phyloP scores from a whole-genome alignment of 2,329 filamentous ascomycete genomes.

The Ceratocystiopsis brevicomis region DNA sequence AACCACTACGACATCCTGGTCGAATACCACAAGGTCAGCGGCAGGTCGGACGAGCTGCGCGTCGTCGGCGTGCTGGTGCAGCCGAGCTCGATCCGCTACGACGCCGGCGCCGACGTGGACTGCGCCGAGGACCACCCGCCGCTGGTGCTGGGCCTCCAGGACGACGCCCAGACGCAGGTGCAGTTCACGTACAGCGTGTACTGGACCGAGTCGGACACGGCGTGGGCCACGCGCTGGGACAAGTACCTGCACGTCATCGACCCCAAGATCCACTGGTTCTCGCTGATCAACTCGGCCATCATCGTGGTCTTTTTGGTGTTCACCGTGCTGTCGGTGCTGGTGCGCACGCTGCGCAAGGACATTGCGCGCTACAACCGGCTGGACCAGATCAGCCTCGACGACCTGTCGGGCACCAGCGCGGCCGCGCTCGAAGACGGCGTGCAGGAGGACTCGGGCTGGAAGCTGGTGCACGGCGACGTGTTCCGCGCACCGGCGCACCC shows the following conservation, averaged over 20 bases:
- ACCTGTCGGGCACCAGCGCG: slow-evolving; percentile 55
- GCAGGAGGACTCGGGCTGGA: slow-evolving; percentile 97
- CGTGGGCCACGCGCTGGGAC: slow-evolving; percentile 96
- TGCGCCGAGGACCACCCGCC: slow-evolving; percentile 40
- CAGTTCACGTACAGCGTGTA: slow-evolving; percentile 84
- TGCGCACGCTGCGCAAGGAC: slow-evolving; percentile 79
- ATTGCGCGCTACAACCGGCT: slow-evolving; percentile 93
- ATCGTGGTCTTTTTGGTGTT: slow-evolving; percentile 83
- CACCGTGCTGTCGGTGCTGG: slow-evolving; percentile 81
- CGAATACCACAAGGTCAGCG: slow-evolving; percentile 70
- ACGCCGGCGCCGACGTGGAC: slow-evolving; percentile 35
- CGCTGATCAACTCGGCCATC: slow-evolving; percentile 84
- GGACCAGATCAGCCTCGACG: slow-evolving; percentile 77
- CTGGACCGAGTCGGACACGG: slow-evolving; percentile 68
- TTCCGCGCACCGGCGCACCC: slow-evolving; percentile 76
- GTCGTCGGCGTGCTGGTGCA: slow-evolving; percentile 86
- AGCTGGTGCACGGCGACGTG: slow-evolving; percentile 91
- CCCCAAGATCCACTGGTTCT: slow-evolving; percentile 98
- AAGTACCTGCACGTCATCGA: slow-evolving; percentile 96
- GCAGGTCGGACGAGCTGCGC: slow-evolving; percentile 49
- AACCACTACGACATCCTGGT: slow-evolving; percentile 93
- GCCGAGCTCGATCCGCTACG: slow-evolving; percentile 51
- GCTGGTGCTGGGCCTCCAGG: slow-evolving; percentile 43
- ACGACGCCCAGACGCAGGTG: slow-evolving; percentile 39
- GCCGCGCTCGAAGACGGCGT: slow-evolving; percentile 67